Conservation (phyloP, 2,329 filamentous ascomycete species). For the Paracorniculantispora psalliotae region DNA sequence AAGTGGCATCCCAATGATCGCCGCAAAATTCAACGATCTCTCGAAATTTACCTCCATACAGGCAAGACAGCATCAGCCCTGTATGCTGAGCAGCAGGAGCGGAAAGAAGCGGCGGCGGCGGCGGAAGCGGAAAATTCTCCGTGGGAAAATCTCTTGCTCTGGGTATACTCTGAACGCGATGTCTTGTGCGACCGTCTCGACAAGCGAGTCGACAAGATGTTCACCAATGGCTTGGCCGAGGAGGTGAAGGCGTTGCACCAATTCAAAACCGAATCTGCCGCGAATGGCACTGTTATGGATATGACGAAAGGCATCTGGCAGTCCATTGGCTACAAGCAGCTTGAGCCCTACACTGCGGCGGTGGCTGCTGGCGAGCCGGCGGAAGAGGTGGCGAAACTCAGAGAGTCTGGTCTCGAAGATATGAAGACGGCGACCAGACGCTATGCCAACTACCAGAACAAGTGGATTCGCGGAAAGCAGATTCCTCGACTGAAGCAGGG, state of each 20-base stretch:
- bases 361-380: slow-evolving; percentile 23
- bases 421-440: slow-evolving; percentile 81
- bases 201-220: slow-evolving; percentile 77
- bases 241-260: slow-evolving; percentile 45
- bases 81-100: slow-evolving; percentile 68
- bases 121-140: slow-evolving; percentile 20
- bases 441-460: slow-evolving; percentile 78
- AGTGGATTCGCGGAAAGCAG: slow-evolving; percentile 83
- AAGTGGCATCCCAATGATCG: slow-evolving; percentile 92
- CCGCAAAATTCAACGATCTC: slow-evolving; percentile 81
- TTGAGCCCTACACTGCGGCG: slow-evolving; percentile 64
- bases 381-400: slow-evolving; percentile 50
- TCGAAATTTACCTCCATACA: slow-evolving; percentile 84
- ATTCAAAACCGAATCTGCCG: slow-evolving; percentile 31
- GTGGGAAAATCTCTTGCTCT: slow-evolving; percentile 68
- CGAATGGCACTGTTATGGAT: slow-evolving; percentile 56
- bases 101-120: slow-evolving; percentile 27
- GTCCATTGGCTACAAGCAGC: slow-evolving; percentile 93
- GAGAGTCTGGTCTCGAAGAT: slow-evolving; percentile 58
- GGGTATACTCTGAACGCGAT: slow-evolving; percentile 74
- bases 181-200: slow-evolving; percentile 67
- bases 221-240: slow-evolving; percentile 48
- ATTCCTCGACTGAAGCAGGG: slow-evolving; percentile 61
- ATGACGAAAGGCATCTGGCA: slow-evolving; percentile 86
- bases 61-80: slow-evolving; percentile 79